Percentiles rank a stretch among this genome's conserved stretches.
phyloP scores from a whole-genome alignment of 1,284 basidiomycete genomes.

The Xanthoconium separans region DNA sequence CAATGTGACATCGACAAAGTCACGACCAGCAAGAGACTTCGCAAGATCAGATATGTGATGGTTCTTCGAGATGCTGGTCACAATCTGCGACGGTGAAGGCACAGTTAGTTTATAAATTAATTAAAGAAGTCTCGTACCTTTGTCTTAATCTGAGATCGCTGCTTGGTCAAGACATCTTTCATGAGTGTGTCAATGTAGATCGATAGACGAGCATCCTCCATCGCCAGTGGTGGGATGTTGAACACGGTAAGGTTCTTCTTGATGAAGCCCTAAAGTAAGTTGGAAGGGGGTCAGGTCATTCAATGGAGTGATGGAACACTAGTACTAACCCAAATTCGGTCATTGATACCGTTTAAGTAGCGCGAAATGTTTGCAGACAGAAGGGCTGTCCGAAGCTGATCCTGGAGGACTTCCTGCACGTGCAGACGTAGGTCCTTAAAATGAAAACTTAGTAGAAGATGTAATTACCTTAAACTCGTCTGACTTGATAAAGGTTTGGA shows the following conservation, averaged over 20 bases:
- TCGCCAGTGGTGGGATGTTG: not conserved
- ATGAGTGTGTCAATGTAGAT: not conserved
- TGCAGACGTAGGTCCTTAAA: not conserved
- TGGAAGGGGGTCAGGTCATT: not conserved
- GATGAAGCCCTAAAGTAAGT: not conserved
- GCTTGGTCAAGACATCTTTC: not conserved
- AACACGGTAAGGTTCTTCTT: not conserved
- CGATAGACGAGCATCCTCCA: not conserved
- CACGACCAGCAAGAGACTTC: not conserved
- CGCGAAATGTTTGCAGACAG: not conserved
- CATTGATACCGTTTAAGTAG: not conserved
- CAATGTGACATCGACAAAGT: not conserved
- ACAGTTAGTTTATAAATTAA: not conserved
- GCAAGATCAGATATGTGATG: not conserved
- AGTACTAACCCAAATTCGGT: not conserved
- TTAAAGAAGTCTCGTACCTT: not conserved
- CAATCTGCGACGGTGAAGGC: not conserved
- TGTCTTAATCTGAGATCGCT: not conserved
- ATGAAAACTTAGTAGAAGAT: not conserved
- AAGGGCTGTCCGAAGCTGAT: not conserved
- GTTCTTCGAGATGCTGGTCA: not conserved
- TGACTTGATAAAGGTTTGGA: not conserved
- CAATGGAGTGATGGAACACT: not conserved
- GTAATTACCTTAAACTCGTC: not conserved
- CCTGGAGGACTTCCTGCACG: not conserved